Conservation (phyloP, 2,329 filamentous ascomycete genomes). For the Didymella pinodella region DNA sequence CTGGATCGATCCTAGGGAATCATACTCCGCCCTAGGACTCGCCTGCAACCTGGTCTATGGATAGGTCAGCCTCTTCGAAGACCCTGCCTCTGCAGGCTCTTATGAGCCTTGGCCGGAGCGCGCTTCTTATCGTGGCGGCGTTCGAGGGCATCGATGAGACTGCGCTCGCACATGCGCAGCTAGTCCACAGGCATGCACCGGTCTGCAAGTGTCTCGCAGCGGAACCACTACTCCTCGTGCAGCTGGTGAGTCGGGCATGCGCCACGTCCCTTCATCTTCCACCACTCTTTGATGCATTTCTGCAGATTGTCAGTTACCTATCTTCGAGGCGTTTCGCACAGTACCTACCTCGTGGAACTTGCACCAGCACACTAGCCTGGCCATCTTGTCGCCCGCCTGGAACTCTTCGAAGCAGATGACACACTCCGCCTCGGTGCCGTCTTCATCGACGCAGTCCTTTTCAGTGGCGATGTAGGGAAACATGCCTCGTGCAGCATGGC, state of each 20-base stretch:
- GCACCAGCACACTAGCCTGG: constrained; percentile 68
- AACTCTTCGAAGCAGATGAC: constrained; percentile 73
- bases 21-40: background rate
- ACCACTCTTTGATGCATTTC: constrained; percentile 68
- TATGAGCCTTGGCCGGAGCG: background rate
- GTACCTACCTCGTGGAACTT: constrained; percentile 65
- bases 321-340: background rate
- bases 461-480: constrained; percentile 66
- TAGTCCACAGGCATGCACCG: background rate
- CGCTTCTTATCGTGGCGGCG: background rate
- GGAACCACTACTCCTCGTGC: constrained; percentile 30
- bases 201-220: background rate
- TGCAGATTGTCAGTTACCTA: constrained; percentile 20
- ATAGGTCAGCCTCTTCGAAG: background rate
- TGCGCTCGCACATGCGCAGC: background rate
- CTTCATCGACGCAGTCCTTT: constrained; percentile 68
- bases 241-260: constrained; percentile 68
- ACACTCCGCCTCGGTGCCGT: constrained; percentile 63
- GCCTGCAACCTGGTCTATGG: background rate
- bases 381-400: constrained; percentile 65
- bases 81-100: background rate
- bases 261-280: constrained; percentile 62
- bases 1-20: background rate
- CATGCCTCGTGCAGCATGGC: constrained; percentile 52
- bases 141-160: background rate